These are phyloP conservation scores for Didymella keratinophila DNA, from an alignment of 2,329 filamentous ascomycete species.

Conservation along the genomic window DNA sequence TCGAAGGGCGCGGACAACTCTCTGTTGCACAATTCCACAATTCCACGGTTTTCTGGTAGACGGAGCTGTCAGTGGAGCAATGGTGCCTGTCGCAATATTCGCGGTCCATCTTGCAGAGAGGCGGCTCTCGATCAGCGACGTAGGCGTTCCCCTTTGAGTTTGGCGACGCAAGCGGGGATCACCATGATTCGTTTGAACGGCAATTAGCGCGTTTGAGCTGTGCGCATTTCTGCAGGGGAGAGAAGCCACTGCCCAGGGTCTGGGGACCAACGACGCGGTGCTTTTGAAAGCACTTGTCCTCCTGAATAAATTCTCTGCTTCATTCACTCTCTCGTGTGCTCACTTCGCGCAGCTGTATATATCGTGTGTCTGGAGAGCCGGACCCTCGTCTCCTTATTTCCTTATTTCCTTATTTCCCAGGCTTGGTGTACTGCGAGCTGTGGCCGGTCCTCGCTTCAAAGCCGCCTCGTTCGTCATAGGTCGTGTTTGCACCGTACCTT, in stretches of 20 bases:
- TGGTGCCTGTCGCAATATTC: constrained; percentile 1
- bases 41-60: background rate
- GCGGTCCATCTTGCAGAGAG: constrained; percentile 17
- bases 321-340: constrained; percentile 18
- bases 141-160: constrained; percentile 20
- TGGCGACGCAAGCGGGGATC: constrained; percentile 19
- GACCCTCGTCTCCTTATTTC: constrained; percentile 35
- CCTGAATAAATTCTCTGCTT: constrained; percentile 27
- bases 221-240: constrained; percentile 17
- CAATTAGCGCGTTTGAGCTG: constrained; percentile 16
- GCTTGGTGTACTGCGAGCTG: constrained; percentile 16
- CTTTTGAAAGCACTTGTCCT: constrained; percentile 23
- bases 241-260: constrained; percentile 18
- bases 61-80: constrained; percentile 16
- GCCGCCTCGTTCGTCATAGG: constrained; percentile 33
- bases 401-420: constrained; percentile 25
- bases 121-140: constrained; percentile 19
- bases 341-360: constrained; percentile 21
- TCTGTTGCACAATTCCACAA: constrained; percentile 4
- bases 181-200: constrained; percentile 34
- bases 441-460: constrained; percentile 44
- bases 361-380: constrained; percentile 30
- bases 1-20: background rate
- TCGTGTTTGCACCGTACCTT: constrained; percentile 24
- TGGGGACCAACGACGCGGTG: constrained; percentile 23